Base-by-base conservation (phyloP, 169 alveolate genomes). In the Cryptosporidium andersoni region DNA sequence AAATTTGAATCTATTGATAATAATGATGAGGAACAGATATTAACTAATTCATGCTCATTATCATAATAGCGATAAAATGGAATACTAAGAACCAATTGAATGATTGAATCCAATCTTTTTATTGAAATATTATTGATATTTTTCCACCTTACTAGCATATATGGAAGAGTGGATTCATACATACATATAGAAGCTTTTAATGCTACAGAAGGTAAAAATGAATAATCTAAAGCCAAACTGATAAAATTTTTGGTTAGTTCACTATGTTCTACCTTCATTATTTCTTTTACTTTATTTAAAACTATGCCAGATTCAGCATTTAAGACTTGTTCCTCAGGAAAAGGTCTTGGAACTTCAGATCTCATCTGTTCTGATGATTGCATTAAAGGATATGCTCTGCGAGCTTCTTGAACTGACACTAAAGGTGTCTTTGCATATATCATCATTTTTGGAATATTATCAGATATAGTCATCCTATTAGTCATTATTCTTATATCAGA, bases 31-130 rank as follows among this genome's bases (percentile, higher is more conserved):
- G 60, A 47, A 43, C 85, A 74, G 9, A 60, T n/a, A 37, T 55
- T 74, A 5, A 74, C 60, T 68, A 74, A 58, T 14, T 36, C 60
- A 6, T 74, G 74, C 34, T 74, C 60, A 25, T 74, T 68, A n/a
- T 74, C 85, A n/a, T 58, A 74, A 48, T 74, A 74, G 45, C 42
- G 55, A 58, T 45, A 74, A 60, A 74, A 74, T 25, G 85, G 85
- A 8, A 74, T 58, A 25, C 85, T 68, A 4, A 74, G 66, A 40
- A 62, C 43, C 14, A 74, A 34, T 60, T 74, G 55, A 11, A 74
- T 25, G 16, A 74, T 74, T 40, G 85, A 55, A 48, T 74, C 85
- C 56, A 74, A 47, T 74, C 74, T 74, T 2, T 66, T 45, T 2
- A 40, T 60, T 43, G 49, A 47, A 34, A 74, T 74, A 7, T 39